Conservation (phyloP, 208 protist genomes). For the Borovskyia barvae region DNA sequence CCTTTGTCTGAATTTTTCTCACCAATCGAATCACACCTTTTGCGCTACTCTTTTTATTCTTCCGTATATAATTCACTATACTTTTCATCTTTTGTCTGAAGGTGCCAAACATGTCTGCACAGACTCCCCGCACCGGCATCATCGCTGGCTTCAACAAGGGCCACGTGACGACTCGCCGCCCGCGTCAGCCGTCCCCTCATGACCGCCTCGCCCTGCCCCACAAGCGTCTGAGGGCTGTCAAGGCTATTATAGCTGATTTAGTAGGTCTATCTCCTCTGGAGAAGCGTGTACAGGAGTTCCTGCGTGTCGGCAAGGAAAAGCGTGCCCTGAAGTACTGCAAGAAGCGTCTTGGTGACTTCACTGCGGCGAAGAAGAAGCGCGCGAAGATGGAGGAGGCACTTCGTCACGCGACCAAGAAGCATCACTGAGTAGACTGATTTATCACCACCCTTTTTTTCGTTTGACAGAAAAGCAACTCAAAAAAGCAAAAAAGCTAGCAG, state of each 20-base stretch:
- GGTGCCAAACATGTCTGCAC: conserved; percentile 51
- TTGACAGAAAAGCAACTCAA: background rate
- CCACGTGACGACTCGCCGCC: conserved; percentile 87
- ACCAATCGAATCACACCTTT: background rate
- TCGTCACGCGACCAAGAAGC: conserved; percentile 80
- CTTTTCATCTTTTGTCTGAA: background rate
- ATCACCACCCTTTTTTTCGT: conserved; percentile 26
- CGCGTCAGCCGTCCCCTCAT: conserved; percentile 65
- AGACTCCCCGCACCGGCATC: conserved; percentile 83
- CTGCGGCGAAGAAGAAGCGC: conserved; percentile 91
- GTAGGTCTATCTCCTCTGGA: conserved; percentile 93
- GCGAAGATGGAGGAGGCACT: conserved; percentile 91
- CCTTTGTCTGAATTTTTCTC: conserved; percentile 6
- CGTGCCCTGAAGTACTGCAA: conserved; percentile 94
- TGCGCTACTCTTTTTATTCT: background rate
- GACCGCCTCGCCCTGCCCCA: conserved; percentile 85
- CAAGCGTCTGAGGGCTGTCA: conserved; percentile 90
- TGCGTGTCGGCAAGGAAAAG: conserved; percentile 95
- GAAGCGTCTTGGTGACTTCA: conserved; percentile 91
- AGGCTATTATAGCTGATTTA: conserved; percentile 89
- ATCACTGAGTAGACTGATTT: conserved; percentile 11
- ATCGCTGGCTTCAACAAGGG: conserved; percentile 93
- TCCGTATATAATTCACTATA: background rate
- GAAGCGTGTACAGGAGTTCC: conserved; percentile 91
- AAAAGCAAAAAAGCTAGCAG: background rate